phyloP scores from a whole-genome alignment of 2,329 filamentous ascomycete genomes.

The Acarospora socialis region DNA sequence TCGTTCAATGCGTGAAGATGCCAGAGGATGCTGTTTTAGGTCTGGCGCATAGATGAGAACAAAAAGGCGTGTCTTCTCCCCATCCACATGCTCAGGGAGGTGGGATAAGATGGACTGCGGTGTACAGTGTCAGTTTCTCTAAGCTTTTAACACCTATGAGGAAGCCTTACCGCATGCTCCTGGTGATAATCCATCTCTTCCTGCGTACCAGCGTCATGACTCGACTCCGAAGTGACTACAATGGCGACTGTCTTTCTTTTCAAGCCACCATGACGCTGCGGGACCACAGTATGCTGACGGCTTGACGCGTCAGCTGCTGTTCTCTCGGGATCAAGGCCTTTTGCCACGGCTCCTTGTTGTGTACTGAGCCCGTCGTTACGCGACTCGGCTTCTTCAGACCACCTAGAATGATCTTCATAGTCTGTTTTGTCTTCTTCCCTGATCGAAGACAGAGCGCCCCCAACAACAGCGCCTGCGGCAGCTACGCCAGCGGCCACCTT shows the following conservation, averaged over 20 bases:
- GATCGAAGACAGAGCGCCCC: constrained; percentile 69
- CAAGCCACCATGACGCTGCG: constrained; percentile 22
- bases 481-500: constrained; percentile 68
- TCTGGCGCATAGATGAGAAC: constrained; percentile 79
- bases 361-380: constrained; percentile 23
- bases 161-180: constrained; percentile 62
- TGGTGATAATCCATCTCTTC: constrained; percentile 43
- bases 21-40: constrained; percentile 51
- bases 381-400: constrained; percentile 78
- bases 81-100: constrained; percentile 64
- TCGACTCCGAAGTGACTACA: constrained; percentile 67
- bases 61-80: constrained; percentile 61
- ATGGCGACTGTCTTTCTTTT: constrained; percentile 70
- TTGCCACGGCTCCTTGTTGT: constrained; percentile 20
- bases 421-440: constrained; percentile 69
- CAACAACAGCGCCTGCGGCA: constrained; percentile 68
- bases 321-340: constrained; percentile 16
- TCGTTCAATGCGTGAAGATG: constrained; percentile 35
- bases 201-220: constrained; percentile 41
- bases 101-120: constrained; percentile 71
- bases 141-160: neutral
- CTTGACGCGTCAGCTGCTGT: constrained; percentile 20
- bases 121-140: constrained; percentile 8
- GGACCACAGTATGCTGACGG: neutral
- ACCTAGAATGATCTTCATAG: constrained; percentile 75